Percentiles rank a stretch among this genome's conserved stretches.
phyloP scores from a whole-genome alignment of 352 stramenopile species.

The Globisporangium megalacanthum region DNA sequence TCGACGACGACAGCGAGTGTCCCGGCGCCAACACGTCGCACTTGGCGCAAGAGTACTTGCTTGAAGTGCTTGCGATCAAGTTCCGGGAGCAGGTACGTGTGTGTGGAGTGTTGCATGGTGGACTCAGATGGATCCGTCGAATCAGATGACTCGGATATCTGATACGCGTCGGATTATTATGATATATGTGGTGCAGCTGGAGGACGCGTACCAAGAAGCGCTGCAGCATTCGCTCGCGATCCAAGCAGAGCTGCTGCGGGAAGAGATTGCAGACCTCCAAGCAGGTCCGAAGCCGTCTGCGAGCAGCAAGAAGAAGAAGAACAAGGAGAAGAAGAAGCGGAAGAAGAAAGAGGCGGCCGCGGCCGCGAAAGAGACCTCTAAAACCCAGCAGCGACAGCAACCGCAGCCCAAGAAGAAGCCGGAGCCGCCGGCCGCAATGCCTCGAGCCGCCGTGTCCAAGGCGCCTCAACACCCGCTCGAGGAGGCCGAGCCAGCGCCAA shows the following conservation, averaged over 20 bases:
- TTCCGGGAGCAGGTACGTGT: conserved; percentile 64
- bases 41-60: conserved; percentile 68
- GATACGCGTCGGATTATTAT: not conserved
- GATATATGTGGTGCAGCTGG: conserved; percentile 27
- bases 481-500: not conserved
- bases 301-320: conserved; percentile 71
- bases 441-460: not conserved
- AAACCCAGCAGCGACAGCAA: conserved; percentile 10
- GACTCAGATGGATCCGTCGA: not conserved
- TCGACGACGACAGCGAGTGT: conserved; percentile 59
- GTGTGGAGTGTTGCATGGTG: not conserved
- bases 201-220: conserved; percentile 71
- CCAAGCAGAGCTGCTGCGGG: conserved; percentile 64
- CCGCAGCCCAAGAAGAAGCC: conserved; percentile 14
- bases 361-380: conserved; percentile 11
- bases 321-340: conserved; percentile 71
- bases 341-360: conserved; percentile 34
- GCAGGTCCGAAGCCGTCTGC: conserved; percentile 44
- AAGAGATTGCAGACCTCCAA: conserved; percentile 67
- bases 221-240: conserved; percentile 71
- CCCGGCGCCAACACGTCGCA: conserved; percentile 72
- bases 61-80: conserved; percentile 76
- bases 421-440: not conserved
- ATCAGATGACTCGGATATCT: not conserved
- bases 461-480: conserved; percentile 6